These are phyloP conservation scores for Cryphonectria nitschkei DNA, from an alignment of 2,329 filamentous ascomycete genomes.

Conservation along the genomic window DNA sequence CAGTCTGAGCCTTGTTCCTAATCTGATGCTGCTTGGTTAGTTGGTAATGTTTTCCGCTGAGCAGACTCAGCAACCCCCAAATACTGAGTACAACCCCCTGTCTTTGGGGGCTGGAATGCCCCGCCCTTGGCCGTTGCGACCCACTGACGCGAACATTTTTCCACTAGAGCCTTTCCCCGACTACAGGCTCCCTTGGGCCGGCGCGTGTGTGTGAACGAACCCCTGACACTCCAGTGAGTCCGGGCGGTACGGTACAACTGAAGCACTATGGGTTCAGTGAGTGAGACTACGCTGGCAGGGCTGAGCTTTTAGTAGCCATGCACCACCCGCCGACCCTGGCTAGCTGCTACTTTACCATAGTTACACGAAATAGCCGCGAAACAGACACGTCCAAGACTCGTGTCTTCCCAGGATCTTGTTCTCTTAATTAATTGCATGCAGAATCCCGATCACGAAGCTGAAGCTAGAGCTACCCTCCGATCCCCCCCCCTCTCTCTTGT, in stretches of 20 bases:
- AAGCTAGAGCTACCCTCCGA: neutral
- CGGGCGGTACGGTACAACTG: no score
- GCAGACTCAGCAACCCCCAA: neutral
- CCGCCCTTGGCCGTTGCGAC: neutral
- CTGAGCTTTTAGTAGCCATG: no score
- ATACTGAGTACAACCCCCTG: neutral
- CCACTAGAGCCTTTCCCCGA: neutral
- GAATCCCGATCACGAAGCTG: neutral
- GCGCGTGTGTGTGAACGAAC: no score
- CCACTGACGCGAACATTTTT: neutral
- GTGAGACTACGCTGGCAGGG: neutral
- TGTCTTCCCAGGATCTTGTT: slow-evolving; percentile 35
- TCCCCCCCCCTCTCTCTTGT: slow-evolving; percentile 1
- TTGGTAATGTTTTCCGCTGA: neutral
- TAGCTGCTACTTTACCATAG: neutral
- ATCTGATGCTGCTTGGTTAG: neutral
- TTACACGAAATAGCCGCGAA: slow-evolving; percentile 29
- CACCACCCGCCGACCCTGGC: no score
- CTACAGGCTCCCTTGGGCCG: neutral
- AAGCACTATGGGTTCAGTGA: neutral
- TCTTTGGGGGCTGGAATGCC: slow-evolving; percentile 9
- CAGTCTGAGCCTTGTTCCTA: neutral
- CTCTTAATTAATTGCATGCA: slow-evolving; percentile 39
- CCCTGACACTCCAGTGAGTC: no score
- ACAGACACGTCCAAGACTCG: slow-evolving; percentile 28